Evolutionary conservation across 163 green algal genomes (phyloP).

Genomic region (Chloromonas sp.): DNA sequence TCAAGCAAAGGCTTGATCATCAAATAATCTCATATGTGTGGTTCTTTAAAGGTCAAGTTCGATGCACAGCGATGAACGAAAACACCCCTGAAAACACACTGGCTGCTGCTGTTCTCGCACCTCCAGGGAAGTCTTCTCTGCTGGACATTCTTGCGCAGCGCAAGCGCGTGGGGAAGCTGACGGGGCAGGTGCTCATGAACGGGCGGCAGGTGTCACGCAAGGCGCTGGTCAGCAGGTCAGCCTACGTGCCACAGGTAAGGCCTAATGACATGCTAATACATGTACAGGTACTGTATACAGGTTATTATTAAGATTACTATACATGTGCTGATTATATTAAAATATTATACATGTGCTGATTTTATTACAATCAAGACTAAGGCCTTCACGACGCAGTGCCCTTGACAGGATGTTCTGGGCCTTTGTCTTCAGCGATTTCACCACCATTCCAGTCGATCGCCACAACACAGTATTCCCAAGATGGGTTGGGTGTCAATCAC

Average conservation of each 20-base stretch:
- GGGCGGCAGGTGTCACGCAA: conserved; percentile 11
- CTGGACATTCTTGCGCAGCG: conserved; percentile 47
- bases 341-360: too few relatives aligned
- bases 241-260: conserved; percentile 42
- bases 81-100: neutral
- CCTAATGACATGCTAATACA: too few relatives aligned
- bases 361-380: too few relatives aligned
- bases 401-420: too few relatives aligned
- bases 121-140: conserved; percentile 38
- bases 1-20: neutral
- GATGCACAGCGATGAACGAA: neutral
- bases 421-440: too few relatives aligned
- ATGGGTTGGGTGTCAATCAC: too few relatives aligned
- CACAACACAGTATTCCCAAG: too few relatives aligned
- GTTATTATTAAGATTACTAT: too few relatives aligned
- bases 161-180: conserved; percentile 31
- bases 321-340: too few relatives aligned
- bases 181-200: conserved; percentile 31
- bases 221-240: conserved; percentile 24
- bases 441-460: too few relatives aligned
- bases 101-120: neutral
- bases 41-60: neutral
- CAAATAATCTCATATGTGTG: neutral
- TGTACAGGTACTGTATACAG: too few relatives aligned
- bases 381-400: too few relatives aligned